A percentile compares a stretch with the other conserved stretches of the same genome.
Evolutionary conservation across 164 flowering plant species (phyloP).

Genomic region (Vitis rotundifolia): DNA sequence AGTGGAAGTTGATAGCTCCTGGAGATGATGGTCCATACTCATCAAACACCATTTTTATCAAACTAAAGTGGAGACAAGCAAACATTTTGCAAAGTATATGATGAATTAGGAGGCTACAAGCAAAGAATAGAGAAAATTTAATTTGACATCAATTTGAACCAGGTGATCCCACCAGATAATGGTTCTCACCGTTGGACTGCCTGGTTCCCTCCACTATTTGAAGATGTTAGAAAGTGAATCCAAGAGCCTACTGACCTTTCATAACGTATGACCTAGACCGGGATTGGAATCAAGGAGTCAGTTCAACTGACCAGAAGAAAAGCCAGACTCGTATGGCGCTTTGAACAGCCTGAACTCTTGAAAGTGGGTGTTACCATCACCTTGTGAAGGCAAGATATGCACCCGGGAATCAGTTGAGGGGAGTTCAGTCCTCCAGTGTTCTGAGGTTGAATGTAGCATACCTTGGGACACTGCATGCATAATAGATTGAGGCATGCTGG

Average conservation of each 20-base stretch:
- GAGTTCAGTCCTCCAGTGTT: slow-evolving; percentile 43
- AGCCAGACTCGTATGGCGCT: slow-evolving; percentile 44
- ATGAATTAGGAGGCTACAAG: no score
- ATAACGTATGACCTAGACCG: no score
- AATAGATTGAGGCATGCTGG: slow-evolving; percentile 23
- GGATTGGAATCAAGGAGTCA: slow-evolving; percentile 14
- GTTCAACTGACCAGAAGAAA: slow-evolving; percentile 32
- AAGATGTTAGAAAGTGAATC: background rate
- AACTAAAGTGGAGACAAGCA: no score
- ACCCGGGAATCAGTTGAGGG: slow-evolving; percentile 22
- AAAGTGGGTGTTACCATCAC: slow-evolving; percentile 23
- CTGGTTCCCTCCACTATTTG: background rate
- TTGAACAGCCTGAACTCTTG: slow-evolving; percentile 53
- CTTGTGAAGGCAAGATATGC: slow-evolving; percentile 20
- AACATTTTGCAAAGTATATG: no score
- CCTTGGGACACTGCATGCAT: slow-evolving; percentile 33
- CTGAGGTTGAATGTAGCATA: slow-evolving; percentile 34
- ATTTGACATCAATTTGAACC: no score
- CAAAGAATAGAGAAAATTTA: no score
- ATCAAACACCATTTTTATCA: no score
- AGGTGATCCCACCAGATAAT: no score
- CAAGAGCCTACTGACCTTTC: background rate
- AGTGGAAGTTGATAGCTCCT: no score
- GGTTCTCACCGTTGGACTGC: no score
- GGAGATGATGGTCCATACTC: no score